These are phyloP conservation scores for Populus euphratica DNA, from an alignment of 345 rosid species.

Conservation along the genomic window DNA sequence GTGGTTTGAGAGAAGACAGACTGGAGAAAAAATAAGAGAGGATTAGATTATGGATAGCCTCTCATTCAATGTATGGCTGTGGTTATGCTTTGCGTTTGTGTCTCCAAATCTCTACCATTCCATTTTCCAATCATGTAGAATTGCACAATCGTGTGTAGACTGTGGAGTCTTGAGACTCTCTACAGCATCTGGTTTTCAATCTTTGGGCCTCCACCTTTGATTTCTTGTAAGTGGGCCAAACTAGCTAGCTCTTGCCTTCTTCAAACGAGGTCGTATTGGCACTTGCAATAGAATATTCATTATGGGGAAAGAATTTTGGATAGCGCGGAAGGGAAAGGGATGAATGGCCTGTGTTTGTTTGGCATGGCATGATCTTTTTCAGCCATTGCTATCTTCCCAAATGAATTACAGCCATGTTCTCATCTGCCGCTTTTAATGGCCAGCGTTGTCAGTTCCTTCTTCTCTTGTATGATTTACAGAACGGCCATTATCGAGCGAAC, in stretches of 20 bases:
- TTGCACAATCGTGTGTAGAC: no score
- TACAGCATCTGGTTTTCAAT: background rate
- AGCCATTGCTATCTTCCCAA: background rate
- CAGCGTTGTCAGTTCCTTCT: no score
- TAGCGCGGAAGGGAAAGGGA: background rate
- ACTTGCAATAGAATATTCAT: background rate
- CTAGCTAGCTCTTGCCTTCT: background rate
- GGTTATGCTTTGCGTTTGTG: constrained; percentile 28
- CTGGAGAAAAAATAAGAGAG: constrained; percentile 25
- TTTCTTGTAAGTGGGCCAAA: background rate
- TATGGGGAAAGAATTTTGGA: background rate
- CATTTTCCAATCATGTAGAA: background rate
- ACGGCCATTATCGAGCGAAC: no score
- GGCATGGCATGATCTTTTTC: constrained; percentile 3
- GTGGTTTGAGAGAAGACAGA: constrained; percentile 17
- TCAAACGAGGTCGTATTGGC: background rate
- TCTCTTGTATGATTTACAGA: no score
- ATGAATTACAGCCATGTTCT: background rate
- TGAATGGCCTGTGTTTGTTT: constrained; percentile 25
- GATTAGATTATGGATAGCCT: constrained; percentile 93
- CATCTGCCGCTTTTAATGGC: background rate
- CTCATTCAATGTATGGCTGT: constrained; percentile 48
- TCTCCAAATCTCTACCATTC: constrained; percentile 14
- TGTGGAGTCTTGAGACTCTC: background rate
- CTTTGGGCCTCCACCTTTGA: constrained; percentile 1